A percentile compares a stretch with the other conserved stretches of the same genome.
These are phyloP conservation scores for Neurospora tetraspora DNA, from an alignment of 495 filamentous ascomycete genomes.

Conservation along the genomic window DNA sequence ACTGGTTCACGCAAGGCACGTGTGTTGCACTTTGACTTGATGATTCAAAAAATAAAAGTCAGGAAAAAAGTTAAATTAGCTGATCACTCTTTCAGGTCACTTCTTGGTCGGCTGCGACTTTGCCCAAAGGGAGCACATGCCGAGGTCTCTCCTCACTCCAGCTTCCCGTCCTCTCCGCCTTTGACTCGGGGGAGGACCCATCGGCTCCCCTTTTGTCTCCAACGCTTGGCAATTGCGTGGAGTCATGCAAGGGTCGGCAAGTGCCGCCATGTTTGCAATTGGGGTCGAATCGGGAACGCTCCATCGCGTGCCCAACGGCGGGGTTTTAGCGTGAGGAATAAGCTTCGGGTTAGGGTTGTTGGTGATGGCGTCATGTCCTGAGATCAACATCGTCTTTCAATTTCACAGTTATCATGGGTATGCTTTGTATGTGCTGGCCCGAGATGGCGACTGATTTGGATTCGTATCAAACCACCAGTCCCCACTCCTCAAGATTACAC, in stretches of 20 bases:
- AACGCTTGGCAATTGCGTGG: neutral
- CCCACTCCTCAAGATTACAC: neutral
- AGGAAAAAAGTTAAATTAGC: neutral
- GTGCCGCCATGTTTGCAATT: neutral
- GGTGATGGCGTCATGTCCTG: neutral
- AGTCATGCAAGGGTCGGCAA: neutral
- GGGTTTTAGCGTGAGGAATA: neutral
- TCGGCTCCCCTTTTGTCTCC: neutral
- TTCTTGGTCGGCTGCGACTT: neutral
- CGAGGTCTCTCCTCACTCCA: conserved; percentile 12
- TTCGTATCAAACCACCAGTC: neutral
- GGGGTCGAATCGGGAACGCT: neutral
- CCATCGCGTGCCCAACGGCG: neutral
- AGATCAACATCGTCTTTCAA: neutral
- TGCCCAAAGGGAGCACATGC: conserved; percentile 13
- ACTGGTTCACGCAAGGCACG: neutral
- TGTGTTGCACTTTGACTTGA: neutral
- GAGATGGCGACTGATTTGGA: neutral
- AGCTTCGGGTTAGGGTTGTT: neutral
- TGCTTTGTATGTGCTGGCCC: neutral
- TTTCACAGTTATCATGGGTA: neutral
- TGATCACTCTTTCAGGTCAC: neutral
- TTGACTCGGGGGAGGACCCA: neutral
- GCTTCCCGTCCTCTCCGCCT: neutral
- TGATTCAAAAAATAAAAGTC: neutral